Conservation (phyloP, 164 flowering plant genomes). For the Annona cherimola region DNA sequence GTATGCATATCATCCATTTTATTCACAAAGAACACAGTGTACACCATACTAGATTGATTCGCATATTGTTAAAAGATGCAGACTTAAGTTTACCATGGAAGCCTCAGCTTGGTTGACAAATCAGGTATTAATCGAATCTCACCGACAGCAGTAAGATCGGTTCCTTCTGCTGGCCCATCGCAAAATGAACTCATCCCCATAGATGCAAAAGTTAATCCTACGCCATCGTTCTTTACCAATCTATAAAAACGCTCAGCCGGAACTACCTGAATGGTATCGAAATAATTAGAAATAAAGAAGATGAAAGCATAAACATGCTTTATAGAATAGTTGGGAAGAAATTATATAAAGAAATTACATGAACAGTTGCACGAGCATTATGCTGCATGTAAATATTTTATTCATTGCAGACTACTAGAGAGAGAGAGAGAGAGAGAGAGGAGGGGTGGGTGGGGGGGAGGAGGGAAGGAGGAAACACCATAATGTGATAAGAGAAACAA, state of each 20-base stretch:
- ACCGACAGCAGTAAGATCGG: conserved; percentile 74
- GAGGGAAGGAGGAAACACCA: background rate
- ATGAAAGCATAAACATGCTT: background rate
- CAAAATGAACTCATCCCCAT: conserved; percentile 76
- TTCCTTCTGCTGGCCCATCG: conserved; percentile 79
- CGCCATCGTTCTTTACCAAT: conserved; percentile 52
- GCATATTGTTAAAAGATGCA: background rate
- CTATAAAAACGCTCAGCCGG: conserved; percentile 65
- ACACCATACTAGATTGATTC: too few relatives aligned
- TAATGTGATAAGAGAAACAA: background rate
- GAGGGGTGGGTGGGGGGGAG: background rate
- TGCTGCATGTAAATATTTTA: background rate
- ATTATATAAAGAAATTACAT: too few relatives aligned
- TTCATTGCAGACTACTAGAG: background rate
- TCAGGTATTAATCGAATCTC: conserved; percentile 93
- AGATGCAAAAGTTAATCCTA: conserved; percentile 73
- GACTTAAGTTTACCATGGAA: conserved; percentile 67
- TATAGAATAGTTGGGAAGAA: background rate
- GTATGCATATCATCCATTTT: too few relatives aligned
- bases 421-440: background rate
- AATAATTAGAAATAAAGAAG: background rate
- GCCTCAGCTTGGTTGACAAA: conserved; percentile 54
- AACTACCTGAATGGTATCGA: conserved; percentile 52
- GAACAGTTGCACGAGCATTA: background rate
- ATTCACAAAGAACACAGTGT: too few relatives aligned